Conservation (phyloP, 2,329 filamentous ascomycete genomes). For the Neonectria punicea region DNA sequence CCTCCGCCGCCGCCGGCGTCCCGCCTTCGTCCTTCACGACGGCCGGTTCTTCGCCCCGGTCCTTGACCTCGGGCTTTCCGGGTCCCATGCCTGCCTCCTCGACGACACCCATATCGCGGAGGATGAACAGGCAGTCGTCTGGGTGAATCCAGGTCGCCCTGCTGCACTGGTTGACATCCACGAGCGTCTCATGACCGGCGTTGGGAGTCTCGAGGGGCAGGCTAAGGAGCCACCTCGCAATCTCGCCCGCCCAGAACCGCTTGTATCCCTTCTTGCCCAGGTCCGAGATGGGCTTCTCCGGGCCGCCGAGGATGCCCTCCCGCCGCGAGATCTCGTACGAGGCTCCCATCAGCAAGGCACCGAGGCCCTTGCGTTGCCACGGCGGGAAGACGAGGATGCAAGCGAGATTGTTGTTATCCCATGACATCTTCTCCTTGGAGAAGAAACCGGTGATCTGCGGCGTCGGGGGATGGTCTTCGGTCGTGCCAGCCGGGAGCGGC, state of each 20-base stretch:
- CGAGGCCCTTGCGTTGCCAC: constrained; percentile 91
- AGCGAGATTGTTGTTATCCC: constrained; percentile 97
- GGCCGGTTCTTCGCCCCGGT: constrained; percentile 26
- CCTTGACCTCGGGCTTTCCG: constrained; percentile 46
- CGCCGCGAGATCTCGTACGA: constrained; percentile 91
- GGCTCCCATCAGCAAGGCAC: constrained; percentile 88
- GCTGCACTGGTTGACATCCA: constrained; percentile 78
- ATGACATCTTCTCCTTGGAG: constrained; percentile 98
- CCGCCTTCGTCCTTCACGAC: constrained; percentile 35
- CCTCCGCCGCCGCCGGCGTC: constrained; percentile 32
- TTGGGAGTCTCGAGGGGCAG: constrained; percentile 50
- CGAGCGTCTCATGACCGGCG: constrained; percentile 56
- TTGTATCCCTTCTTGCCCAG: constrained; percentile 85
- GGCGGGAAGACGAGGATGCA: constrained; percentile 97
- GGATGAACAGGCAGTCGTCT: constrained; percentile 82
- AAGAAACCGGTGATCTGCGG: constrained; percentile 88
- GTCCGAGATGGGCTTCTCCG: constrained; percentile 92
- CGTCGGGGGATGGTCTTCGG: constrained; percentile 45
- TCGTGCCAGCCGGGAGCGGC: constrained; percentile 26
- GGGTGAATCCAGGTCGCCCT: constrained; percentile 82
- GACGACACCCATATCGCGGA: constrained; percentile 83
- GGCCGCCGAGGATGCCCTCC: constrained; percentile 87
- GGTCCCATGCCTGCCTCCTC: constrained; percentile 64
- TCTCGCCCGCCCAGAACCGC: constrained; percentile 86
- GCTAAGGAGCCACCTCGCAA: constrained; percentile 74